phyloP scores from a whole-genome alignment of 768 basidiomycete genomes.

The Pleurotus sapidus region DNA sequence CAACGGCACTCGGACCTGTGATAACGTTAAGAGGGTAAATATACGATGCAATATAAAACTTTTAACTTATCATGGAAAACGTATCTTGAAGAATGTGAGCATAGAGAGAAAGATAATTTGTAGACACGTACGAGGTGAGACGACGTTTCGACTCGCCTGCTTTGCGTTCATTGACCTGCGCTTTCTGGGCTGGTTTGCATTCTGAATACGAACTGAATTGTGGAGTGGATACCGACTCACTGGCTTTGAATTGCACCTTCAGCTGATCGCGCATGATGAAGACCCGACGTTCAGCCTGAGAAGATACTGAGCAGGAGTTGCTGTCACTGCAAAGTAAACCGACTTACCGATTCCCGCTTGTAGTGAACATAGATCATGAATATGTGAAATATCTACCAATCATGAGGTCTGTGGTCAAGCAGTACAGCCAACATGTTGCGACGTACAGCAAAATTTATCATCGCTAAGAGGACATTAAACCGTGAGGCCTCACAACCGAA shows the following conservation, averaged over 20 bases:
- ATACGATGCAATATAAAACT: background rate
- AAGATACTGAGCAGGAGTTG: conserved; percentile 23
- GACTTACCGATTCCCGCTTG: conserved; percentile 54
- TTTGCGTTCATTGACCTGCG: conserved; percentile 73
- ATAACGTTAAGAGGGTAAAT: conserved; percentile 14
- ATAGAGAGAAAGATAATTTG: conserved; percentile 4
- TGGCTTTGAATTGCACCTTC: conserved; percentile 64
- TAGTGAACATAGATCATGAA: conserved; percentile 68
- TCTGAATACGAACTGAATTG: no score
- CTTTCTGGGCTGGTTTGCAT: conserved; percentile 59
- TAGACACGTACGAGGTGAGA: conserved; percentile 66
- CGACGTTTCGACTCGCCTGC: conserved; percentile 81
- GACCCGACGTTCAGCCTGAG: conserved; percentile 64
- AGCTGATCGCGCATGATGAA: conserved; percentile 72
- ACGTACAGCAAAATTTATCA: conserved; percentile 43
- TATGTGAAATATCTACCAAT: conserved; percentile 38
- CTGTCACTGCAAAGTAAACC: background rate
- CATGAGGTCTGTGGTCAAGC: no score
- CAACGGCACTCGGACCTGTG: conserved; percentile 77
- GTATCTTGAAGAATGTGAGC: conserved; percentile 39
- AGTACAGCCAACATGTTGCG: background rate
- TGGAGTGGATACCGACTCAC: conserved; percentile 8
- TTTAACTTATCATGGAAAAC: conserved; percentile 72
- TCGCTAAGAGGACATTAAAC: conserved; percentile 23
- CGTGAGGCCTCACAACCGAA: conserved; percentile 1